phyloP scores from a whole-genome alignment of 169 alveolate species.

The Cyclospora cayetanensis region DNA sequence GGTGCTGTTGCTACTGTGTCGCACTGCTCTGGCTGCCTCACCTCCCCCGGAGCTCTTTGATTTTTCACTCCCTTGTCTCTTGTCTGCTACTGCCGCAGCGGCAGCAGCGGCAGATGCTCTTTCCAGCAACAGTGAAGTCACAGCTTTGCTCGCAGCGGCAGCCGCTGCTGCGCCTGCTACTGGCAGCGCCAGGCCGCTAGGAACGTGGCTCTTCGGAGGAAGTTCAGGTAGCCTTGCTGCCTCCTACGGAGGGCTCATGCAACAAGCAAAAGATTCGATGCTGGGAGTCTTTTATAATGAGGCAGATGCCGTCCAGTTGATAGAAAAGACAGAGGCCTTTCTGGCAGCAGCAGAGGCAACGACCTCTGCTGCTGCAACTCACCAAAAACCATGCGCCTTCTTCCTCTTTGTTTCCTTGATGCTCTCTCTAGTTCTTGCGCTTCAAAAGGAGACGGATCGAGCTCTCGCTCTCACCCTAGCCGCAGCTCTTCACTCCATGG shows the following conservation, averaged over 20 bases:
- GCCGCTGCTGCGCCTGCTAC: background rate
- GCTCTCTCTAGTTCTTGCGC: background rate
- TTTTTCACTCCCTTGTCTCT: background rate
- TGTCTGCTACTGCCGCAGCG: constrained; percentile 20
- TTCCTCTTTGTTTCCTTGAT: background rate
- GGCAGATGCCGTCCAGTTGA: background rate
- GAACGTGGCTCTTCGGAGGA: background rate
- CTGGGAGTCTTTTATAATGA: background rate
- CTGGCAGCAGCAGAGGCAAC: background rate
- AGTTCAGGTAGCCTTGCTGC: background rate
- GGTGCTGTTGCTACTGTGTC: background rate
- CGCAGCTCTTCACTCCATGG: background rate
- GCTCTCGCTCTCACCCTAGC: background rate
- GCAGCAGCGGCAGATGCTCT: background rate
- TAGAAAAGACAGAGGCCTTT: constrained; percentile 6
- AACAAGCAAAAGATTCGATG: background rate
- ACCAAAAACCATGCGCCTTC: background rate
- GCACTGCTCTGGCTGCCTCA: background rate
- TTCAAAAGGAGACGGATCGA: background rate
- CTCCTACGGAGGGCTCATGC: background rate
- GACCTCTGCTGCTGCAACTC: background rate
- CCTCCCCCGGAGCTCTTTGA: constrained; percentile 6
- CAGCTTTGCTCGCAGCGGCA: background rate
- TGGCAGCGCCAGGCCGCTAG: background rate
- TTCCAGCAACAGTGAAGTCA: background rate